Evolutionary conservation across 2,329 filamentous ascomycete genomes (phyloP).

Genomic region (Fusarium temperatum): DNA sequence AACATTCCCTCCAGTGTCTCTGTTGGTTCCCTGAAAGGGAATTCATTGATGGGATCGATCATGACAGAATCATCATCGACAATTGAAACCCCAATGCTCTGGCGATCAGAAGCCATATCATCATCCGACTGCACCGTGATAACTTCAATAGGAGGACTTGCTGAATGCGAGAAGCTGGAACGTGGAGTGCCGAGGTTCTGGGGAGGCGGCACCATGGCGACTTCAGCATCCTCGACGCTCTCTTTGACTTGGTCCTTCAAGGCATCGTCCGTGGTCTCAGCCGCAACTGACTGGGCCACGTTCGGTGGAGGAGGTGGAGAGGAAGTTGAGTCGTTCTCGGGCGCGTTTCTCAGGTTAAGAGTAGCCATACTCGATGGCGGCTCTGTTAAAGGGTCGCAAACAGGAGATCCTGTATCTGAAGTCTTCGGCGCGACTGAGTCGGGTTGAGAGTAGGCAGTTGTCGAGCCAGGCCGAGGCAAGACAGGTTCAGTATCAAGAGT

Average conservation of each 20-base stretch:
- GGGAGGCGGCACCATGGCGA: slow-evolving; percentile 45
- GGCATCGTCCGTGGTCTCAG: neutral
- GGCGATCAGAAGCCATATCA: slow-evolving; percentile 46
- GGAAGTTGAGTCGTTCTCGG: slow-evolving; percentile 52
- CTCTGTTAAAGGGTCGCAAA: slow-evolving; percentile 45
- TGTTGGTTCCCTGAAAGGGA: slow-evolving; percentile 55
- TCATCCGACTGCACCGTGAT: slow-evolving; percentile 52
- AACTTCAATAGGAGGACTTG: slow-evolving; percentile 57
- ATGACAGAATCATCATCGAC: slow-evolving; percentile 33
- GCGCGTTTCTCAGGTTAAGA: slow-evolving; percentile 65
- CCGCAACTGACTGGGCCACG: slow-evolving; percentile 35
- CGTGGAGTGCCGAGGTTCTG: slow-evolving; percentile 41
- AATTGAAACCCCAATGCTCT: slow-evolving; percentile 43
- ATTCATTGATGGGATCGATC: slow-evolving; percentile 55
- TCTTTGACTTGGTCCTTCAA: slow-evolving; percentile 48
- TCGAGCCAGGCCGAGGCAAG: slow-evolving; percentile 36
- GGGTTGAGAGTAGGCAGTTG: slow-evolving; percentile 48
- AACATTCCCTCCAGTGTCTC: slow-evolving; percentile 46
- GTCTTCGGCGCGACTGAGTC: slow-evolving; percentile 56
- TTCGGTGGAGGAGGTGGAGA: slow-evolving; percentile 54
- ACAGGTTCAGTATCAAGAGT: slow-evolving; percentile 44
- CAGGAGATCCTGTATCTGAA: slow-evolving; percentile 48
- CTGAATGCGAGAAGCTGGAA: slow-evolving; percentile 51
- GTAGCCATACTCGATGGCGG: slow-evolving; percentile 66
- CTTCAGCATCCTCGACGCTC: slow-evolving; percentile 58